phyloP scores from a whole-genome alignment of 805 yeast species.

The Lipomyces lipofer region DNA sequence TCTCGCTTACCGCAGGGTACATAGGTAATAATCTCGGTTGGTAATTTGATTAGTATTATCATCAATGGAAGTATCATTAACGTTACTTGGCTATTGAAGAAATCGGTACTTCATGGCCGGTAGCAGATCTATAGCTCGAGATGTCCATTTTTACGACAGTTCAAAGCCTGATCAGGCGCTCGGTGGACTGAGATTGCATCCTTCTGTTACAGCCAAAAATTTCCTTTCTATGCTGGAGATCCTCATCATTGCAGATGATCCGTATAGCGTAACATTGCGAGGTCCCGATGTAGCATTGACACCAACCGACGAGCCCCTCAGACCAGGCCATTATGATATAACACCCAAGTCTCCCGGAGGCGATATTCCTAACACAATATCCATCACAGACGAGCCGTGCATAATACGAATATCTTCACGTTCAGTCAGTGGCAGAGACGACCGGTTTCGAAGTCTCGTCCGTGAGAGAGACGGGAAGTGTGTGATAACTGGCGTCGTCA shows the following conservation, averaged over 20 bases:
- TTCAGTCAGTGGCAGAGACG: not conserved
- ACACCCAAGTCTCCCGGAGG: not conserved
- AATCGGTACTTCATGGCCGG: not conserved
- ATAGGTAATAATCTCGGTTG: too few relatives aligned
- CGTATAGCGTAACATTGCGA: not conserved
- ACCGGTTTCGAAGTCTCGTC: not conserved
- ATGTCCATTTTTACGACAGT: not conserved
- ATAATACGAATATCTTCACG: not conserved
- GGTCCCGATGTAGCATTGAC: not conserved
- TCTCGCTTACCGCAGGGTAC: not conserved
- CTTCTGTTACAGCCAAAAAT: not conserved
- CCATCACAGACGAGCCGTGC: not conserved
- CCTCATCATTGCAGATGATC: not conserved
- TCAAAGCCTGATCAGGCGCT: not conserved
- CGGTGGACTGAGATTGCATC: not conserved
- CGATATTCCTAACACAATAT: not conserved
- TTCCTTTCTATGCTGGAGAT: not conserved
- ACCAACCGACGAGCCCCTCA: not conserved
- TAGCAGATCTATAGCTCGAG: not conserved
- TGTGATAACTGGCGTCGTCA: not conserved
- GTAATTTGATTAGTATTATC: not conserved
- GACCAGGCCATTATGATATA: not conserved
- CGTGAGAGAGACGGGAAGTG: not conserved
- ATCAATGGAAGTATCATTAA: not conserved
- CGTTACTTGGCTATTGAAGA: not conserved